Conservation (phyloP, 2,329 filamentous ascomycete genomes). For the Sordariomycetes sp. region DNA sequence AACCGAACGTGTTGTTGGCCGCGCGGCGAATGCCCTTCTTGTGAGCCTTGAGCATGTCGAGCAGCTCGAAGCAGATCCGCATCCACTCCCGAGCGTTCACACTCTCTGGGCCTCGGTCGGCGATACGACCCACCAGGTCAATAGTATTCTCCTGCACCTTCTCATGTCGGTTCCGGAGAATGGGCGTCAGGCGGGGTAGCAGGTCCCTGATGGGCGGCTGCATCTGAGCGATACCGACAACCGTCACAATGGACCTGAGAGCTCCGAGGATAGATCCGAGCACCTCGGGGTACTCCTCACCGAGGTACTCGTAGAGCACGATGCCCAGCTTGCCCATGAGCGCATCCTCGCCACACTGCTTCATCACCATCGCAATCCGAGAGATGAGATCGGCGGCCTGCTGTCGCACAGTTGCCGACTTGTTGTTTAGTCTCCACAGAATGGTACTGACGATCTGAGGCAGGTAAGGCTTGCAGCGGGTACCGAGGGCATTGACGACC, state of each 20-base stretch:
- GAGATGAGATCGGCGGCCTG: slow-evolving; percentile 95
- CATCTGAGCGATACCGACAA: slow-evolving; percentile 96
- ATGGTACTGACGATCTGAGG: slow-evolving; percentile 96
- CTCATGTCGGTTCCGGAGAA: slow-evolving; percentile 93
- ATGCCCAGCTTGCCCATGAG: slow-evolving; percentile 91
- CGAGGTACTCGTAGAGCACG: slow-evolving; percentile 93
- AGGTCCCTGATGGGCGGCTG: slow-evolving; percentile 95
- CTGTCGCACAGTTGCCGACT: slow-evolving; percentile 89
- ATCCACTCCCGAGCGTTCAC: slow-evolving; percentile 99
- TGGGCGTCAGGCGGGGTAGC: slow-evolving; percentile 89
- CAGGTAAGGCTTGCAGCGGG: slow-evolving; percentile 88
- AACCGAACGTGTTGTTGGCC: slow-evolving; percentile 98
- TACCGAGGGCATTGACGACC: slow-evolving; percentile 88
- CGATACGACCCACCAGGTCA: slow-evolving; percentile 93
- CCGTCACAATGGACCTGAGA: slow-evolving; percentile 88
- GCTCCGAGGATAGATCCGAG: slow-evolving; percentile 93
- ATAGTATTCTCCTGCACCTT: slow-evolving; percentile 99
- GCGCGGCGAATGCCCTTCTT: slow-evolving; percentile 98
- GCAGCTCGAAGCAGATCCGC: slow-evolving; percentile 96
- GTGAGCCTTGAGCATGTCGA: slow-evolving; percentile 99
- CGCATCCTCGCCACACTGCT: slow-evolving; percentile 91
- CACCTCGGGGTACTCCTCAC: slow-evolving; percentile 97
- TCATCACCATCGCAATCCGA: slow-evolving; percentile 97
- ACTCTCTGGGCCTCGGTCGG: slow-evolving; percentile 88
- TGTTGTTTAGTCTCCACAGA: slow-evolving; percentile 94